phyloP scores from a whole-genome alignment of 352 stramenopile genomes.

The Globisporangium perplexum region DNA sequence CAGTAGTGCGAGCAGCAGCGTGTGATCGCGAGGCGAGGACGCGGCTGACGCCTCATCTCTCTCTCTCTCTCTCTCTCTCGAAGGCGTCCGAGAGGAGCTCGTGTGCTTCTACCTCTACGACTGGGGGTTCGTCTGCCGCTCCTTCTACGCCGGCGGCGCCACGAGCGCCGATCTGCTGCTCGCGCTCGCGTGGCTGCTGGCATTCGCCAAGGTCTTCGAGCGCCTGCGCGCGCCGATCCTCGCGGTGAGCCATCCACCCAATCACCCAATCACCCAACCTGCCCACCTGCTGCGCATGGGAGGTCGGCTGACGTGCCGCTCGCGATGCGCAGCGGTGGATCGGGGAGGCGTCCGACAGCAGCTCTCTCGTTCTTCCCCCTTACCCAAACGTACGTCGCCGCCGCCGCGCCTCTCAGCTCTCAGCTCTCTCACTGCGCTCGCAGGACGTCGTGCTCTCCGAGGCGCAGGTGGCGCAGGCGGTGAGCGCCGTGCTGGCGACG shows the following conservation, averaged over 20 bases:
- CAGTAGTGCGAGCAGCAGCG: slow-evolving; percentile 2
- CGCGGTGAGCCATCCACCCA: too few species aligned
- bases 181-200: slow-evolving; percentile 43
- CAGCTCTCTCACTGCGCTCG: too few species aligned
- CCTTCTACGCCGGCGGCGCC: slow-evolving; percentile 29
- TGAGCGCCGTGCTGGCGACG: slow-evolving; percentile 8
- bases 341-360: not conserved
- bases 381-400: slow-evolving; percentile 11
- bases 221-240: slow-evolving; percentile 37
- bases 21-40: not conserved
- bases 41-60: not conserved
- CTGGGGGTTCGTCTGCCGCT: slow-evolving; percentile 50
- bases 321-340: not conserved
- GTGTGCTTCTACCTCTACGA: slow-evolving; percentile 57
- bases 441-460: slow-evolving; percentile 8
- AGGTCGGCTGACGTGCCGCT: not conserved
- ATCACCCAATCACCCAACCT: too few species aligned
- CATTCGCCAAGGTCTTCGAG: slow-evolving; percentile 43
- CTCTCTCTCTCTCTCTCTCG: not conserved
- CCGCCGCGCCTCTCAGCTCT: too few species aligned
- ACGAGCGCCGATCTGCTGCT: slow-evolving; percentile 42
- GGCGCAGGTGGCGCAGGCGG: not conserved
- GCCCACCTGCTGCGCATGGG: not conserved
- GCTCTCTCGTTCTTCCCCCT: not conserved
- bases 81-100: slow-evolving; percentile 35